Percentiles rank a stretch among this genome's conserved stretches.
Evolutionary conservation across 352 stramenopile species (phyloP).

Genomic region (Aphanomyces cochlioides): DNA sequence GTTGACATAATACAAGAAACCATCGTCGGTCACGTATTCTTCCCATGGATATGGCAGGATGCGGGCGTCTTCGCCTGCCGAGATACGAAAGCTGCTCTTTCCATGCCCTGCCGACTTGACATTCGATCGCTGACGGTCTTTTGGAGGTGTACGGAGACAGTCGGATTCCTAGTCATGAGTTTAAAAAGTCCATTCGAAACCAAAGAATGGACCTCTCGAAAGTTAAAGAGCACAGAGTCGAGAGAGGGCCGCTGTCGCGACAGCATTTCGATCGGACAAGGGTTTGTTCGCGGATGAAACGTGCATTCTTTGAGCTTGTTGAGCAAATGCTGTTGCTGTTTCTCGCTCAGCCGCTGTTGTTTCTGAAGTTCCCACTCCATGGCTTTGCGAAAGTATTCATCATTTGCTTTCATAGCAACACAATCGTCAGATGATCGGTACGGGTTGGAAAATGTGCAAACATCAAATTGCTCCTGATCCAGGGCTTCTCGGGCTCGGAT

Average conservation of each 20-base stretch:
- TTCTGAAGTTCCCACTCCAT: conserved; percentile 17
- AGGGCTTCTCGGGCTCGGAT: conserved; percentile 39
- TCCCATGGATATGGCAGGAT: conserved; percentile 31
- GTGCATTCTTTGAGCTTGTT: conserved; percentile 13
- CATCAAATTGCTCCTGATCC: conserved; percentile 37
- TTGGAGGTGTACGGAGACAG: conserved; percentile 9
- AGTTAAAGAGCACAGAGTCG: background rate
- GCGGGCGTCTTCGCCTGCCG: conserved; percentile 1
- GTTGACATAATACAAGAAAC: conserved; percentile 35
- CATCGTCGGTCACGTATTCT: conserved; percentile 28
- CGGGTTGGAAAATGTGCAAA: conserved; percentile 64
- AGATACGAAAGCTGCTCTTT: conserved; percentile 11
- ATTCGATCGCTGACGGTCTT: background rate
- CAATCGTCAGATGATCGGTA: conserved; percentile 35
- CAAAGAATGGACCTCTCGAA: conserved; percentile 1
- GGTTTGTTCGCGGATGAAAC: conserved; percentile 16
- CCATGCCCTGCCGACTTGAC: background rate
- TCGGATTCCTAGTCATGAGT: background rate
- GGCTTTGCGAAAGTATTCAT: conserved; percentile 22
- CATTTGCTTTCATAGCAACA: background rate
- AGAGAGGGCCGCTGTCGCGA: background rate
- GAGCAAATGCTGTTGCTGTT: conserved; percentile 1
- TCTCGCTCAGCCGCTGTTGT: background rate
- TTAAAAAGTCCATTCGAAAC: background rate
- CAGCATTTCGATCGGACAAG: background rate